Evolutionary conservation across 768 basidiomycete genomes (phyloP).

Genomic region (Lactifluus pinguis): DNA sequence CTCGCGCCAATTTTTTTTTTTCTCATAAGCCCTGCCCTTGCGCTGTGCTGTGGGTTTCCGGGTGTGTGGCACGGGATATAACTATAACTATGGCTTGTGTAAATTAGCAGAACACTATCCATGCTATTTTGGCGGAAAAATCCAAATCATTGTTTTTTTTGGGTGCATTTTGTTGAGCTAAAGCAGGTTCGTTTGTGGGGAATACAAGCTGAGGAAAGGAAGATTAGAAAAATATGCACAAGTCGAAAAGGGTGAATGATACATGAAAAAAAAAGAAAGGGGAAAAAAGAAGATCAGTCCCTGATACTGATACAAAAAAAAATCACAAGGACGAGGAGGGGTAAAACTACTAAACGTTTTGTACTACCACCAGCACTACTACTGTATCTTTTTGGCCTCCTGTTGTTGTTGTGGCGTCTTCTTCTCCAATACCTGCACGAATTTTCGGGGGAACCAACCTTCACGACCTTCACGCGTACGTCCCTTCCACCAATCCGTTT

Average conservation of each 20-base stretch:
- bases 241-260: background rate
- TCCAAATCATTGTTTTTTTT: background rate
- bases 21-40: background rate
- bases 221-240: background rate
- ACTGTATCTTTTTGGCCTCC: slow-evolving; percentile 35
- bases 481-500: slow-evolving; percentile 90
- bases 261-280: background rate
- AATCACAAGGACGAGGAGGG: background rate
- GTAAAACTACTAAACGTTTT: too few relatives aligned
- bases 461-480: slow-evolving; percentile 84
- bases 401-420: slow-evolving; percentile 21
- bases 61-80: background rate
- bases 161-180: background rate
- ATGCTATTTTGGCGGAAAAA: background rate
- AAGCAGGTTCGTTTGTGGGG: background rate
- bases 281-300: too few relatives aligned
- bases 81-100: background rate
- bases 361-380: slow-evolving; percentile 22
- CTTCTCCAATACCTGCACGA: slow-evolving; percentile 66
- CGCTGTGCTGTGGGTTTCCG: background rate
- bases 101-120: slow-evolving; percentile 11
- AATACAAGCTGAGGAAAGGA: background rate
- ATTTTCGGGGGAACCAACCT: slow-evolving; percentile 92
- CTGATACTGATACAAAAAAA: too few relatives aligned
- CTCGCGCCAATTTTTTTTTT: background rate